A percentile compares a stretch with the other conserved stretches of the same genome.
Conservation (phyloP, 2,329 filamentous ascomycete genomes). For the Microthyrium microscopicum region DNA sequence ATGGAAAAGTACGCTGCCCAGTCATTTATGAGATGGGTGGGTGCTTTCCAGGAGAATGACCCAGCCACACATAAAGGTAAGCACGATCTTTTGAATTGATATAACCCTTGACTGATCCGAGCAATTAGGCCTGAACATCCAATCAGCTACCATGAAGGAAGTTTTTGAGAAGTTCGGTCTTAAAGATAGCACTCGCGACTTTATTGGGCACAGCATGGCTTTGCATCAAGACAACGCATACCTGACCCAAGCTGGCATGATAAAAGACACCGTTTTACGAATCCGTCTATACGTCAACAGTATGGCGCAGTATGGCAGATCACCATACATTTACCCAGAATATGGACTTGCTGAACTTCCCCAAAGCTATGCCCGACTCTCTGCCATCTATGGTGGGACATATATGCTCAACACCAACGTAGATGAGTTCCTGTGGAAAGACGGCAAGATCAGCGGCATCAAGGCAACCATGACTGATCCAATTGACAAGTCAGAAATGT, state of each 20-base stretch:
- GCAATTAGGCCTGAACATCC: constrained; percentile 53
- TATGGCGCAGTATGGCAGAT: constrained; percentile 94
- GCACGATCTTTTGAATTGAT: no score
- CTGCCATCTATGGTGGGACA: constrained; percentile 94
- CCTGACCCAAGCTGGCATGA: constrained; percentile 53
- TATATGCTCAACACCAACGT: constrained; percentile 98
- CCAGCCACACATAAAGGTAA: constrained; percentile 77
- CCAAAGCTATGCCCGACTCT: constrained; percentile 91
- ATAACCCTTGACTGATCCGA: no score
- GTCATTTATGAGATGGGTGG: constrained; percentile 92
- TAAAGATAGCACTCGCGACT: constrained; percentile 77
- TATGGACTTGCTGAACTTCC: constrained; percentile 95
- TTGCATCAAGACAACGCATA: constrained; percentile 85
- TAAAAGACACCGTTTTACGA: constrained; percentile 74
- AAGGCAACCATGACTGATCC: constrained; percentile 91
- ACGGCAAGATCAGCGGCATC: constrained; percentile 78
- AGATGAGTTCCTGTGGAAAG: constrained; percentile 76
- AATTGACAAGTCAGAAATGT: constrained; percentile 53
- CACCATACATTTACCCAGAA: constrained; percentile 96
- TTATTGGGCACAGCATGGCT: constrained; percentile 96
- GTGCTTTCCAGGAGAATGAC: constrained; percentile 67
- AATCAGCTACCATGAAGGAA: constrained; percentile 81
- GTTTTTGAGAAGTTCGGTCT: constrained; percentile 97
- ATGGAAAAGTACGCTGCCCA: constrained; percentile 97
- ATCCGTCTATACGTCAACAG: constrained; percentile 96